phyloP scores from a whole-genome alignment of 352 stramenopile genomes.

The Phytophthora citricola region DNA sequence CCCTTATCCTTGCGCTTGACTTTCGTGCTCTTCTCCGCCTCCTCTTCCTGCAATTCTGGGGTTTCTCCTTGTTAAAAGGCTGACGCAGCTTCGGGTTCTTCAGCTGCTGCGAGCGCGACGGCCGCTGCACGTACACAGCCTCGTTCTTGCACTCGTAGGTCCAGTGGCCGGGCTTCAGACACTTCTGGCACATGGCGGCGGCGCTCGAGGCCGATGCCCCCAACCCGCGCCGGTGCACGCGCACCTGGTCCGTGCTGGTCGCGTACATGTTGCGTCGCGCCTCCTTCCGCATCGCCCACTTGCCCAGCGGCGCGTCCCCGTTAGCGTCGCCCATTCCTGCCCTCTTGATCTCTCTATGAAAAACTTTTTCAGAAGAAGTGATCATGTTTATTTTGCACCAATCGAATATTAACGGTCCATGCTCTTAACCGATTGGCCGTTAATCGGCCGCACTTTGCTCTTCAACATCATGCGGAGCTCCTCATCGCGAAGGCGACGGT shows the following conservation, averaged over 20 bases:
- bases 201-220: slow-evolving; percentile 26
- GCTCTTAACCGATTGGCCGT: slow-evolving; percentile 25
- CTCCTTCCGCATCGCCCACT: slow-evolving; percentile 76
- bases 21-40: slow-evolving; percentile 38
- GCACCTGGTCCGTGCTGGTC: slow-evolving; percentile 80
- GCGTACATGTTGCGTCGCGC: slow-evolving; percentile 86
- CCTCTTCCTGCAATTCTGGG: slow-evolving; percentile 58
- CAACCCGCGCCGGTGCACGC: slow-evolving; percentile 56
- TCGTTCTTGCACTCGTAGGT: slow-evolving; percentile 91
- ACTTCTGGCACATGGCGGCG: slow-evolving; percentile 84
- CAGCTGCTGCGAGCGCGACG: slow-evolving; percentile 80
- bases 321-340: slow-evolving; percentile 29
- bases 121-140: slow-evolving; percentile 79
- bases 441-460: slow-evolving; percentile 16
- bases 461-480: slow-evolving; percentile 21
- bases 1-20: slow-evolving; percentile 28
- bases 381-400: slow-evolving; percentile 19
- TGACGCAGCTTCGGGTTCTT: slow-evolving; percentile 83
- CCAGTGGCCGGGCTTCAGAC: slow-evolving; percentile 79
- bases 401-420: slow-evolving; percentile 12
- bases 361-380: background rate
- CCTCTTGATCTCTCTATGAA: background rate
- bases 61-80: slow-evolving; percentile 83
- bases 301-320: slow-evolving; percentile 58
- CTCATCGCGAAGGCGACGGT: slow-evolving; percentile 26